Percentiles rank a stretch among this genome's conserved stretches.
Conservation (phyloP, 805 yeast species). For the Ogataea thermomethanolica region DNA sequence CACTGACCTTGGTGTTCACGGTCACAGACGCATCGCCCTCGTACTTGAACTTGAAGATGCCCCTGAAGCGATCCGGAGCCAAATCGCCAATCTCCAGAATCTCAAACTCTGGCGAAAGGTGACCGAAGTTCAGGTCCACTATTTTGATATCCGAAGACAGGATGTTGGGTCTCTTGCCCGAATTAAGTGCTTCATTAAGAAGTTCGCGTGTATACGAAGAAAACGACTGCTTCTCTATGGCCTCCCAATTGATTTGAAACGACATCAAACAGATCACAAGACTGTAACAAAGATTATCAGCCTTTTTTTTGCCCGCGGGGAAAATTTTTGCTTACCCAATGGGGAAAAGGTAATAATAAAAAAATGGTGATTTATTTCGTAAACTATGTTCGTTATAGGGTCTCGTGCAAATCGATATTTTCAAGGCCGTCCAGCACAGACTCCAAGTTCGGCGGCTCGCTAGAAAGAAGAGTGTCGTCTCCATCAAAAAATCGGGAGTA, state of each 20-base stretch:
- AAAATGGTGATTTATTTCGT: constrained; percentile 1
- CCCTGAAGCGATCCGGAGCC: constrained; percentile 71
- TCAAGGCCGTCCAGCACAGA: constrained; percentile 13
- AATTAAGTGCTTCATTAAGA: constrained; percentile 67
- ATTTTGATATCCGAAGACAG: constrained; percentile 67
- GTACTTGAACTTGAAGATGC: constrained; percentile 75
- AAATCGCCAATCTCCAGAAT: constrained; percentile 80
- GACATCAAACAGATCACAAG: constrained; percentile 47
- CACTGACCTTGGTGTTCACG: constrained; percentile 75
- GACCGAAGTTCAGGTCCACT: constrained; percentile 68
- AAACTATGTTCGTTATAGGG: not conserved
- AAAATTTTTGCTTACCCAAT: constrained; percentile 7
- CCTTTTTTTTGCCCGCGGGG: constrained; percentile 10
- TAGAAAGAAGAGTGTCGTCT: constrained; percentile 8
- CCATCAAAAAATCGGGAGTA: constrained; percentile 18
- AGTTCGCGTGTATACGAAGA: constrained; percentile 61
- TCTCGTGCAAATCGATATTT: constrained; percentile 6
- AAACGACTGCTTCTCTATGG: constrained; percentile 63
- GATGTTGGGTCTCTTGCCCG: constrained; percentile 67
- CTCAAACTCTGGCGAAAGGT: constrained; percentile 70
- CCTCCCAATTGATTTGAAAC: constrained; percentile 73
- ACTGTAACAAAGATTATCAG: constrained; percentile 2
- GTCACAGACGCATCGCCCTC: constrained; percentile 74
- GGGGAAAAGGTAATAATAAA: constrained; percentile 5
- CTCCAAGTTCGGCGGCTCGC: constrained; percentile 3